These are phyloP conservation scores for Cyclotella sp. DNA, from an alignment of 108 stramenopile species.

Conservation along the genomic window DNA sequence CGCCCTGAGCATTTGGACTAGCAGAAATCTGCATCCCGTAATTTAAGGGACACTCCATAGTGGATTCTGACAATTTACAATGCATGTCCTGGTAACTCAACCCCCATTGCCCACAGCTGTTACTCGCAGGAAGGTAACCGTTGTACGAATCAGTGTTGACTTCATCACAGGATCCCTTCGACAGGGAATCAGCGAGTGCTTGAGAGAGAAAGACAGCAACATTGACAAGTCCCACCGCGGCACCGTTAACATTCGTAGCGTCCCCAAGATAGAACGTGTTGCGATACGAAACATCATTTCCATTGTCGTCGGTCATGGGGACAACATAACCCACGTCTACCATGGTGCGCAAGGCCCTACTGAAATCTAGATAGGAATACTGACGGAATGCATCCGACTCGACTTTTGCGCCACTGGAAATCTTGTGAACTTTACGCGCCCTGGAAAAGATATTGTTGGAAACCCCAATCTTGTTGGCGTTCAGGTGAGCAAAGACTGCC, in stretches of 20 bases:
- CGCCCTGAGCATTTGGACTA: neutral
- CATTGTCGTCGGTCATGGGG: neutral
- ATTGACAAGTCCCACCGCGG: conserved; percentile 17
- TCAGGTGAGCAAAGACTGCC: conserved; percentile 14
- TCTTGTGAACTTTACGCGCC: neutral
- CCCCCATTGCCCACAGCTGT: conserved; percentile 24
- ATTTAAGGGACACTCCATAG: conserved; percentile 30
- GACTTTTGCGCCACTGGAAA: neutral
- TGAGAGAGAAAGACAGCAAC: conserved; percentile 17
- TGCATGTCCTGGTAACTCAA: conserved; percentile 24
- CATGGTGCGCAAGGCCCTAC: conserved; percentile 17
- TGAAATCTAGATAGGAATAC: conserved; percentile 12
- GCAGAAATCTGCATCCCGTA: conserved; percentile 11
- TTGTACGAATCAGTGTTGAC: conserved; percentile 15
- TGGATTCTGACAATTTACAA: conserved; percentile 1
- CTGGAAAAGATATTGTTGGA: conserved; percentile 11
- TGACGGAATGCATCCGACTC: neutral
- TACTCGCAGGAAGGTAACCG: conserved; percentile 14
- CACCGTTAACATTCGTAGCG: neutral
- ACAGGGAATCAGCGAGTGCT: conserved; percentile 6
- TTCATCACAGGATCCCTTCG: conserved; percentile 24
- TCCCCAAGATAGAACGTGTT: conserved; percentile 26
- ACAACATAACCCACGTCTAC: conserved; percentile 15
- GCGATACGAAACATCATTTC: neutral
- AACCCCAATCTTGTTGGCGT: conserved; percentile 21